These are phyloP conservation scores for Protomyces inundatus DNA, from an alignment of 1,139 yeast species.

Conservation along the genomic window DNA sequence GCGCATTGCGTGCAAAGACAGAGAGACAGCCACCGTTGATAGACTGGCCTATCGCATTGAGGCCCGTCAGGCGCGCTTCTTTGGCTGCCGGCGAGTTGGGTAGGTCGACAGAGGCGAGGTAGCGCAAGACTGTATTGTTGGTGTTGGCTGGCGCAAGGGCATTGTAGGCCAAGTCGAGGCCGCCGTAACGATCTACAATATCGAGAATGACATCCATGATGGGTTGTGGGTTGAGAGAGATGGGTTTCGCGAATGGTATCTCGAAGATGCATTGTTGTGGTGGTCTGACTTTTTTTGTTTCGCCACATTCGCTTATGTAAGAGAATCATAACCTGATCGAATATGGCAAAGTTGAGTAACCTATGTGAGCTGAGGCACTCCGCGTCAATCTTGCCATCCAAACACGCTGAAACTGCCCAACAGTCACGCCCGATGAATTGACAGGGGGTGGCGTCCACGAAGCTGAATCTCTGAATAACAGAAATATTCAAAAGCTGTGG, in stretches of 20 bases:
- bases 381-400: too few relatives aligned
- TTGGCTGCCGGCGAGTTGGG: background rate
- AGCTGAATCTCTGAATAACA: too few relatives aligned
- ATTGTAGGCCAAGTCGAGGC: conserved; percentile 13
- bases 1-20: conserved; percentile 52
- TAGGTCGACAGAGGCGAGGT: conserved; percentile 1
- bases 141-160: conserved; percentile 7
- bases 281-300: background rate
- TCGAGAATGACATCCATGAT: conserved; percentile 20
- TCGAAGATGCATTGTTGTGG: background rate
- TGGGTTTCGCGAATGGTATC: background rate
- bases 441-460: too few relatives aligned
- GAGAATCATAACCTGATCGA: background rate
- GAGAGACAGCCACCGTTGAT: background rate
- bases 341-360: too few relatives aligned
- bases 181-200: conserved; percentile 9
- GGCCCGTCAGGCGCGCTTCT: background rate
- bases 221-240: background rate
- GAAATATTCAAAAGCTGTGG: too few relatives aligned
- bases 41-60: conserved; percentile 3
- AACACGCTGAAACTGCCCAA: too few relatives aligned
- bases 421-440: too few relatives aligned
- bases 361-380: too few relatives aligned
- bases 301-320: background rate
- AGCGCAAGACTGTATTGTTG: conserved; percentile 4